A percentile compares a stretch with the other conserved stretches of the same genome.
phyloP scores from a whole-genome alignment of 108 stramenopile species.

The Cyclotella choctawhatcheeana region DNA sequence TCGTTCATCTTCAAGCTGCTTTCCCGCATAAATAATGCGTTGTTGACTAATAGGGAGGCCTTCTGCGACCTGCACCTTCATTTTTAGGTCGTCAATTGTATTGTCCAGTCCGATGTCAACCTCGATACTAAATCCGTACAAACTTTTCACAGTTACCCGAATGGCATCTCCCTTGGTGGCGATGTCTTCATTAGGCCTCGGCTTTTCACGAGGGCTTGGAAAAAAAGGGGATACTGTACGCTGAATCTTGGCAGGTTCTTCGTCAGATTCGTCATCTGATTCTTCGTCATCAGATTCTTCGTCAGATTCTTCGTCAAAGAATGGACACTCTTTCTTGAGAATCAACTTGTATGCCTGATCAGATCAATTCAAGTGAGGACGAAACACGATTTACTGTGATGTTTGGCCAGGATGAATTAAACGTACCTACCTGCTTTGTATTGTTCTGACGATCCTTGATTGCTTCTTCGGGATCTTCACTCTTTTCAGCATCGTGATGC shows the following conservation, averaged over 20 bases:
- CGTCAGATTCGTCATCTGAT: too few relatives aligned
- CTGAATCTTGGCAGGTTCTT: too few relatives aligned
- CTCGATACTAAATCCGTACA: neutral
- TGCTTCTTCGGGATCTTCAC: constrained; percentile 3
- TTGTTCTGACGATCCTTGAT: constrained; percentile 2
- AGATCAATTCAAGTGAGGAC: neutral
- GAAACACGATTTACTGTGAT: neutral
- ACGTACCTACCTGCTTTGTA: constrained; percentile 10
- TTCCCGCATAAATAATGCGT: neutral
- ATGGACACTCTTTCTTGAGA: constrained; percentile 9
- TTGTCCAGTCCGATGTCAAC: neutral
- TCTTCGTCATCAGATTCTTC: neutral
- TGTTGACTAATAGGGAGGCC: neutral
- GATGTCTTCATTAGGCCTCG: too few relatives aligned
- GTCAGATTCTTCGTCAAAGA: constrained; percentile 1
- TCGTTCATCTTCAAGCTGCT: neutral
- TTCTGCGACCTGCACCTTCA: neutral
- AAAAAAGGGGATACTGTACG: too few relatives aligned
- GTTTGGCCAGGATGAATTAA: too few relatives aligned
- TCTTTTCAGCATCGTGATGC: constrained; percentile 17
- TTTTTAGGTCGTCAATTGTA: neutral
- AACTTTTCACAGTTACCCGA: neutral
- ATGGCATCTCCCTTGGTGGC: neutral
- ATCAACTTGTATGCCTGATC: neutral
- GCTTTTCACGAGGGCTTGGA: too few relatives aligned